Evolutionary conservation across 306 rosid species (phyloP).

Genomic region (Inga laurina): DNA sequence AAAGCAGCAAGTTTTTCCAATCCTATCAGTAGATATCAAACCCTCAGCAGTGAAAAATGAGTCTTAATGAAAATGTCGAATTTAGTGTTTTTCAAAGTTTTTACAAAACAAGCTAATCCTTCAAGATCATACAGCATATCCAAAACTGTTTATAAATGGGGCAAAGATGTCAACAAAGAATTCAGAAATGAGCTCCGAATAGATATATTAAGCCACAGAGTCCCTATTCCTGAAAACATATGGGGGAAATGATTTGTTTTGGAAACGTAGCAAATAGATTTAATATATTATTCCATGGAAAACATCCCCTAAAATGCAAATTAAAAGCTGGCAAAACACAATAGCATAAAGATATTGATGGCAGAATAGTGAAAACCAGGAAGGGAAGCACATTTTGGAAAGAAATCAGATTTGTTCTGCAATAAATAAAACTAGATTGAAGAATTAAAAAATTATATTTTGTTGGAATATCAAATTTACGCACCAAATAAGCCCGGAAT

Average conservation of each 20-base stretch:
- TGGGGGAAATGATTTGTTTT: not conserved
- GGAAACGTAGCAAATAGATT: not conserved
- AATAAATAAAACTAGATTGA: not conserved
- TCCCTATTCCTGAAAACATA: not conserved
- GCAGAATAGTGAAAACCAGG: too few relatives aligned
- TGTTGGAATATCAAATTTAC: constrained; percentile 25
- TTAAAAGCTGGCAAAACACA: too few relatives aligned
- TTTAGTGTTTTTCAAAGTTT: not conserved
- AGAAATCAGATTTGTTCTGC: too few relatives aligned
- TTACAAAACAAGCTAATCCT: not conserved
- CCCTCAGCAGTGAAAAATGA: not conserved
- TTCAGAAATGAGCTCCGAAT: constrained; percentile 1
- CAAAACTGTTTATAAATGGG: not conserved
- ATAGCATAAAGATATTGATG: too few relatives aligned
- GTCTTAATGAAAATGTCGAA: constrained; percentile 11
- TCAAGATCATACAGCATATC: constrained; percentile 17
- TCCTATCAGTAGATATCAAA: not conserved
- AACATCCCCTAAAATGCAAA: too few relatives aligned
- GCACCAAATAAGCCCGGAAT: constrained; percentile 80
- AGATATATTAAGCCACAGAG: not conserved
- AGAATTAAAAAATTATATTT: constrained; percentile 6
- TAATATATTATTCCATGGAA: too few relatives aligned
- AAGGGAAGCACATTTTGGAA: too few relatives aligned
- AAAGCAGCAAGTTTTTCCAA: not conserved
- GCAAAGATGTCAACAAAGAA: constrained; percentile 19